Conservation (phyloP, 2,329 filamentous ascomycete species). For the Cytospora leucostoma region DNA sequence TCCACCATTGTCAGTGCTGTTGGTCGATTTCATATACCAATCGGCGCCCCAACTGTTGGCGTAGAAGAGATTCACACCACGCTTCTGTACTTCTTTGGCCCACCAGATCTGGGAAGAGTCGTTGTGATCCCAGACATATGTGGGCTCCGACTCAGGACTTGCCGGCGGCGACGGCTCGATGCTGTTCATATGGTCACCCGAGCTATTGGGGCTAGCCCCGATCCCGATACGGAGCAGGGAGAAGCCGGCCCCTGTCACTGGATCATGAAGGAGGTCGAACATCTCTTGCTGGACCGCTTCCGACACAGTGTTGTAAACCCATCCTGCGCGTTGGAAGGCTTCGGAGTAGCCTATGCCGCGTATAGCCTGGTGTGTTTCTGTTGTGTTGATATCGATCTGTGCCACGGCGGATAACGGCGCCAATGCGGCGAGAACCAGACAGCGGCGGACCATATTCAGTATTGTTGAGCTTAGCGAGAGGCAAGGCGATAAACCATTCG, state of each 20-base stretch:
- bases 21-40: constrained; percentile 18
- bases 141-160: constrained; percentile 15
- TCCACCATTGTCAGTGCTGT: constrained; percentile 12
- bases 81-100: constrained; percentile 22
- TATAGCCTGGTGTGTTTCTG: constrained; percentile 18
- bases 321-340: constrained; percentile 17
- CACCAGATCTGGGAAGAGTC: constrained; percentile 23
- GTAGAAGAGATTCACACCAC: constrained; percentile 22
- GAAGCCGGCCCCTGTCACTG: constrained; percentile 39
- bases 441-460: constrained; percentile 10
- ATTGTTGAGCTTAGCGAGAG: no score
- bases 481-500: no score
- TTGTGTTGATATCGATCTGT: constrained; percentile 14
- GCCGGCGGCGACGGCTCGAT: constrained; percentile 21
- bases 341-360: constrained; percentile 19
- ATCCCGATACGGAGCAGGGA: constrained; percentile 42
- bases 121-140: constrained; percentile 25
- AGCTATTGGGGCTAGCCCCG: constrained; percentile 37
- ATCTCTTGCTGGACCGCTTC: constrained; percentile 37
- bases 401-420: constrained; percentile 6
- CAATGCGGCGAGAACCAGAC: constrained; percentile 3
- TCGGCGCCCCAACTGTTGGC: constrained; percentile 18
- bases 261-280: constrained; percentile 40
- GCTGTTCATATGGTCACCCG: constrained; percentile 33
- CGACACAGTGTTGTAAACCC: constrained; percentile 29